Evolutionary conservation across 345 rosid species (phyloP), one percentile per base, ranked within the genome.

Genomic region (Acer yangbiense): DNA sequence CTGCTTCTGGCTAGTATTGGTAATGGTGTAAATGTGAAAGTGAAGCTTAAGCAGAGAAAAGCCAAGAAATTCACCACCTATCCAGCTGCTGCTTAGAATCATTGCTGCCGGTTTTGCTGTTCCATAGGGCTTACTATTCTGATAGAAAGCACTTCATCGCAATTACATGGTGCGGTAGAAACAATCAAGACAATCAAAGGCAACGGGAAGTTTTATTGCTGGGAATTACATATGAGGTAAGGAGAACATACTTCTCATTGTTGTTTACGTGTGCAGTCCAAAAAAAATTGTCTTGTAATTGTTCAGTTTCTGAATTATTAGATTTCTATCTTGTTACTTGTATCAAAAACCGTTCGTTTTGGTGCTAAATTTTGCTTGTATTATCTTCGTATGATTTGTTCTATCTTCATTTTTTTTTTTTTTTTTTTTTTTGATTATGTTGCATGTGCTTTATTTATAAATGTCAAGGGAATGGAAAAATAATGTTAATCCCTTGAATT

Each of bases 31-130:
- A 90, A 88, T 76, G 95, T 93, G 79, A 92, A 85, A 83, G 87
- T 95, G 76, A 93, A 91, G 83, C 93, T 92, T 69, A 95, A 94
- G 87, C 95, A 92, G 79, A 87, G 88, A 82, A 88, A 79, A 77
- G 66, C 74, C 23, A 85, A 79, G 74, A 92, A 83, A 73, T 43
- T 43, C 10, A 76, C 68, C 6, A 12, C n/a, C 21, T 64, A 74
- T 74, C 57, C 66, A 55, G 29, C 61, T 11, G 39, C 69, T 67
- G 48, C 52, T 35, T 35, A 35, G 39, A 35, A 35, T 35, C 39
- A 35, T 35, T 35, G 39, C 39, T 35, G 6, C 6, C 39, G 6
- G 39, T 35, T 35, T 35, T 35, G 39, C 6, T 35, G 39, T 35
- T 35, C 39, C 39, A 35, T 35, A 35, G 39, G 6, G 39, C 39